phyloP scores from a whole-genome alignment of 2,329 filamentous ascomycete species.

The Trichophyton benhamiae region DNA sequence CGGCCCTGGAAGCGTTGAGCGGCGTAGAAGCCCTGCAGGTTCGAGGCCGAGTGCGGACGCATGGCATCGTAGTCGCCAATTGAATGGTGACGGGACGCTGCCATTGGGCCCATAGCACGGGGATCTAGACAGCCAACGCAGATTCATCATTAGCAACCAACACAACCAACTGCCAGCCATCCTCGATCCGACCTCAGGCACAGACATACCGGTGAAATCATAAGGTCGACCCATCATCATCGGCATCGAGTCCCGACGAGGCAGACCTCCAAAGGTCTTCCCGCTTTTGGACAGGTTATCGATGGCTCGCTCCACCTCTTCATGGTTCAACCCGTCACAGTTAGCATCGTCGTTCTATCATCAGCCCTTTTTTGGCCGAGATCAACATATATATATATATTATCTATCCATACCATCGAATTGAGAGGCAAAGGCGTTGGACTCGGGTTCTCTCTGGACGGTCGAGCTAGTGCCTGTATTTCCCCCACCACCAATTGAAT shows the following conservation, averaged over 20 bases:
- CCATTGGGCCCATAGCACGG: constrained; percentile 43
- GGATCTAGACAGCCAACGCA: constrained; percentile 43
- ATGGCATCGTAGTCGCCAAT: constrained; percentile 71
- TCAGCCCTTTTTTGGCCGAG: neutral
- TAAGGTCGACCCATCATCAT: constrained; percentile 48
- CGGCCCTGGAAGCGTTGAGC: constrained; percentile 80
- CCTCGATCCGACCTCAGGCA: neutral
- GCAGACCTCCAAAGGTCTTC: constrained; percentile 66
- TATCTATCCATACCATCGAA: constrained; percentile 62
- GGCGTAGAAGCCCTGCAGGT: constrained; percentile 88
- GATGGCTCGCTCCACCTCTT: constrained; percentile 90
- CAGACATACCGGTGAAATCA: constrained; percentile 46
- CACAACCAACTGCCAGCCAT: constrained; percentile 7
- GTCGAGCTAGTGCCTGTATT: constrained; percentile 60
- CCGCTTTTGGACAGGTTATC: constrained; percentile 95
- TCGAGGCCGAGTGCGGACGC: constrained; percentile 59
- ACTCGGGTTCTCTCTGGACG: constrained; percentile 56
- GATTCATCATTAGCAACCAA: neutral
- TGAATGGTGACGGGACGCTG: constrained; percentile 65
- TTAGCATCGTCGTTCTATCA: neutral
- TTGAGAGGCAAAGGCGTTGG: constrained; percentile 68
- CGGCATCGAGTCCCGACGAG: constrained; percentile 70
- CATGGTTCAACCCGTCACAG: neutral
- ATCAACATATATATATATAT: neutral
- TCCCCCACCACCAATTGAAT: constrained; percentile 6